Evolutionary conservation across 164 flowering plant genomes (phyloP), one percentile per base, ranked within the genome.

Genomic region (Protea cynaroides): DNA sequence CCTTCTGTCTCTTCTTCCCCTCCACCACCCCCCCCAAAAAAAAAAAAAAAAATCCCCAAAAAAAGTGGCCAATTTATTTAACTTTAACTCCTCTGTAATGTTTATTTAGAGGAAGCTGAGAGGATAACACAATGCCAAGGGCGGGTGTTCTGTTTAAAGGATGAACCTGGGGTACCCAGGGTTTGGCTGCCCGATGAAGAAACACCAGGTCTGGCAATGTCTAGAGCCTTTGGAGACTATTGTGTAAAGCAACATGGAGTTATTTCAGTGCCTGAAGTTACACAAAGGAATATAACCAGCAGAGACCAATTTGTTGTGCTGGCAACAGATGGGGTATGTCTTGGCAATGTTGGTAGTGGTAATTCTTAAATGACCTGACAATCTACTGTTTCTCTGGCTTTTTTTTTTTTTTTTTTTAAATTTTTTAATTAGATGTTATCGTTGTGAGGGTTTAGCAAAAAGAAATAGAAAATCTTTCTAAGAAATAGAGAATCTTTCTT

Each of bases 211-310:
- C 74, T 92, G 53, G 94, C 98, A 44, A 78, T 87, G 88, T 92
- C 98, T 14, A 84, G 98, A 79, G 92, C 98, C 21, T 89, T 92
- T 66, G 98, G 98, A 11, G 96, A 92, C 68, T 80, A 84, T 71
- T 92, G 85, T 57, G 69, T 89, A 3, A 92, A 92, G 69, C 85
- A 80, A 34, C 85, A 73, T 61, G 98, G 98, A 0, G 82, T 92
- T 25, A 87, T 89, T 63, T 92, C 98, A 29, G 86, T 80, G 22
- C 98, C 96, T 25, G 94, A 89, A 76, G 87, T 92, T 29, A 86
- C 88, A 11, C 88, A 82, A 43, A 77, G 95, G 71, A 81, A 65
- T 63, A 75, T 87, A 71, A 83, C 81, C 62, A 69, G 67, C 69
- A 73, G 58, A 64, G 98, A 92, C 70, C 88, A 84, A 40, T 92